These are phyloP conservation scores for Choanephora cucurbitarum DNA, from an alignment of 371 early-diverging fungal species.

Conservation along the genomic window DNA sequence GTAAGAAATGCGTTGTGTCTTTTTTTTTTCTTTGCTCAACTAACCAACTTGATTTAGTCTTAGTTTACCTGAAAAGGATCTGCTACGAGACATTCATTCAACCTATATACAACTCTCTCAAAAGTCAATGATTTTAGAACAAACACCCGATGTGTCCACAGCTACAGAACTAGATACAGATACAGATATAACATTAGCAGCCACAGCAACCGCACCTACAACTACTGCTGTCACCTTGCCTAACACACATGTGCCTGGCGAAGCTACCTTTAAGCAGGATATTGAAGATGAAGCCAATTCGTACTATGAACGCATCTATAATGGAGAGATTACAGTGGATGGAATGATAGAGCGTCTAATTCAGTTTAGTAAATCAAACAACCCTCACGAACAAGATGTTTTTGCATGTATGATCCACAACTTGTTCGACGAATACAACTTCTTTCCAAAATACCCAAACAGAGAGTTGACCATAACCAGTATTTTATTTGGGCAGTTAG, in stretches of 20 bases:
- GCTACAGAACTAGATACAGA: neutral
- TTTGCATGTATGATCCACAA: conserved; percentile 85
- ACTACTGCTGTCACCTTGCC: neutral
- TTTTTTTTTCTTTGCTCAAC: neutral
- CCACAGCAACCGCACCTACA: neutral
- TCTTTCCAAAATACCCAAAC: conserved; percentile 93
- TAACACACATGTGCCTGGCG: conserved; percentile 16
- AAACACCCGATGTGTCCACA: neutral
- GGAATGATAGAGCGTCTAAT: conserved; percentile 76
- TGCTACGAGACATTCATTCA: conserved; percentile 23
- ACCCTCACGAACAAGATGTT: conserved; percentile 71
- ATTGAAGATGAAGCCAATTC: conserved; percentile 80
- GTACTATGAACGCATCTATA: conserved; percentile 79
- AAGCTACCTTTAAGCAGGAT: conserved; percentile 32
- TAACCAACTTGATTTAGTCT: conserved; percentile 5
- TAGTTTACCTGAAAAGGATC: conserved; percentile 13
- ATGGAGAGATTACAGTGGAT: conserved; percentile 71
- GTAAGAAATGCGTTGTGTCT: no score
- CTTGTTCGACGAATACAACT: conserved; percentile 93
- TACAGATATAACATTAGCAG: neutral
- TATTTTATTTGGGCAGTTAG: conserved; percentile 84
- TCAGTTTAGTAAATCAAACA: conserved; percentile 69
- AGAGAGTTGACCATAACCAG: conserved; percentile 89
- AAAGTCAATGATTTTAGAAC: neutral
- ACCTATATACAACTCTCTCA: conserved; percentile 15